Conservation (phyloP, 441 rosid genomes). For the Aleurites moluccanus region DNA sequence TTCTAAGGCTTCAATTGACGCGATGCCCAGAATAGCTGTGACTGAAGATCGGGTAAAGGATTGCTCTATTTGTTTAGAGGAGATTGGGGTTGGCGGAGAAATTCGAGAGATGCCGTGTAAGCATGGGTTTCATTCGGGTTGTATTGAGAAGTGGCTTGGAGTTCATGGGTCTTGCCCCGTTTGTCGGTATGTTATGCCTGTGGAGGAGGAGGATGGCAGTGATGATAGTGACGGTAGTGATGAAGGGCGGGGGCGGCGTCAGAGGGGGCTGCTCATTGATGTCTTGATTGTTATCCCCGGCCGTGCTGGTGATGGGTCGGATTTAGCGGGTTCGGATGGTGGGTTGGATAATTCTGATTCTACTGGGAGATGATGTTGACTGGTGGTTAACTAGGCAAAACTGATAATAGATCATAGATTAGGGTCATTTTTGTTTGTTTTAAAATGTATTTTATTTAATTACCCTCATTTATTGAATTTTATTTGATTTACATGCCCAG, state of each 20-base stretch:
- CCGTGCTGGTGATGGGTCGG: not conserved
- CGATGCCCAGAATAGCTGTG: slow-evolving; percentile 22
- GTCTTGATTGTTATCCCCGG: too few species aligned
- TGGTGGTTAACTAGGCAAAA: not conserved
- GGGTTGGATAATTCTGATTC: not conserved
- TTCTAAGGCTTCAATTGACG: slow-evolving; percentile 25
- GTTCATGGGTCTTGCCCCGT: slow-evolving; percentile 24
- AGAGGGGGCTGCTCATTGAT: not conserved
- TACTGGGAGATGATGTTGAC: not conserved
- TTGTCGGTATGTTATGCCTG: slow-evolving; percentile 10
- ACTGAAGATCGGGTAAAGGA: not conserved
- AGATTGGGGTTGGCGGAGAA: slow-evolving; percentile 12
- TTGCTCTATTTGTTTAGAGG: slow-evolving; percentile 28
- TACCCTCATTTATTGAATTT: too few species aligned
- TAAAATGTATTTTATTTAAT: too few species aligned
- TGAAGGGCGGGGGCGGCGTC: not conserved
- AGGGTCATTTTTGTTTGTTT: not conserved
- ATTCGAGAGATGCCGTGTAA: slow-evolving; percentile 34
- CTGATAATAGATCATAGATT: too few species aligned
- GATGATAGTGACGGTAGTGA: not conserved
- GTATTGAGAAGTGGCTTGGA: slow-evolving; percentile 35
- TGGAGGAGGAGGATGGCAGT: too few species aligned
- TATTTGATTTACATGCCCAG: not conserved
- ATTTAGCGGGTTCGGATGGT: not conserved
- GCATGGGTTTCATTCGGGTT: slow-evolving; percentile 32